Evolutionary conservation across 2,329 filamentous ascomycete genomes (phyloP), one percentile per base, ranked within the genome.

Genomic region (Epichloe sibirici): DNA sequence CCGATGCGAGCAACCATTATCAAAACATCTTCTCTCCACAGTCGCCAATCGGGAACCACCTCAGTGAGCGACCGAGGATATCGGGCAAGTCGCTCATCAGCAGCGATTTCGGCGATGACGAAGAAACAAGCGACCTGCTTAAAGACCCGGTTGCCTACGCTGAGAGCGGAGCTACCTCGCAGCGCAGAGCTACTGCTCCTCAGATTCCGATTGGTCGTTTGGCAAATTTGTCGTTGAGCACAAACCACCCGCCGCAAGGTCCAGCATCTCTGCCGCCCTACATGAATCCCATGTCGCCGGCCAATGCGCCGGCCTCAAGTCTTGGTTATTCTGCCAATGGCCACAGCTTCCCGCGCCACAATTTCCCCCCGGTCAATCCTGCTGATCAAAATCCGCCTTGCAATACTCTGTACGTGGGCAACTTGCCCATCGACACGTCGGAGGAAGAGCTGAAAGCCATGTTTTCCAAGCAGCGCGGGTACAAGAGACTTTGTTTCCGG

Each of bases 361-460:
- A 81, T 58, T 87, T 89, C 56, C 91, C 91, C 91, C 86, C 90
- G 0, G 87, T 88, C 55, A 97, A 97, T 59, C 91, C 90, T 0
- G 90, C 91, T 12, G 91, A 98, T 63, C 88, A 96, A 68, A 96
- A 97, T 61, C 91, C 91, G 1, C 93, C 93, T 0, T 97, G 93
- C 77, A 97, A 98, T 65, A 98, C 93, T 0, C 76, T 98, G 6
- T 97, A 98, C 63, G 91, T 98, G 21, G 91, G 93, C n/a, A 97
- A 98, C 62, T 74, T 98, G 44, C 93, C 91, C 0, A 81, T 90
- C 53, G 88, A 95, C 64, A 94, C 90, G 0, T 91, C 88, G 0
- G 93, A 98, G 63, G 91, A 97, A 64, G 93, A 97, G 67, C 78
- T 98, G 52, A 97, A 97, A 70, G 82, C 86, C 23, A 79, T 96